Evolutionary conservation across 2,329 filamentous ascomycete genomes (phyloP).

Genomic region (Fusarium bactridioides): DNA sequence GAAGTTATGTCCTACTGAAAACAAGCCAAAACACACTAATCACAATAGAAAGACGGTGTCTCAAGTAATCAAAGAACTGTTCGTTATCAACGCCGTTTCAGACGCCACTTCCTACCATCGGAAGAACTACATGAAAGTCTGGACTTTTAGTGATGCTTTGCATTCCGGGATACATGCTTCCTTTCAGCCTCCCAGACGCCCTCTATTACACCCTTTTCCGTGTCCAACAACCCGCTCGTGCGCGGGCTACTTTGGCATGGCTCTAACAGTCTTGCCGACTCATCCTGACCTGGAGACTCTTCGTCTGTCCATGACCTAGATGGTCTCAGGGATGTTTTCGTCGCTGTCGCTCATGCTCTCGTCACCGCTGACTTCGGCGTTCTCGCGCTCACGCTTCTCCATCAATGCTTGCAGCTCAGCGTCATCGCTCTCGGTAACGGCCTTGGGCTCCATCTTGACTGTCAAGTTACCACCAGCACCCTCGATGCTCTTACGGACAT

Average conservation of each 20-base stretch:
- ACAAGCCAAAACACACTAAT: neutral
- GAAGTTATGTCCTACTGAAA: neutral
- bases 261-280: conserved; percentile 28
- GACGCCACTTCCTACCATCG: conserved; percentile 40
- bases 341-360: conserved; percentile 96
- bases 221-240: conserved; percentile 34
- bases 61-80: conserved; percentile 31
- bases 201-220: conserved; percentile 41
- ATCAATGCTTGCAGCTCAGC: conserved; percentile 96
- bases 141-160: conserved; percentile 43
- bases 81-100: conserved; percentile 42
- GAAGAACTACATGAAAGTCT: conserved; percentile 42
- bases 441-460: conserved; percentile 99
- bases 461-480: conserved; percentile 79
- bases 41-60: neutral
- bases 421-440: conserved; percentile 97
- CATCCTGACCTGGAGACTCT: conserved; percentile 22
- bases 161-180: conserved; percentile 28
- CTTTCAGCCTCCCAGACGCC: conserved; percentile 33
- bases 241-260: conserved; percentile 21
- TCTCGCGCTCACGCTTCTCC: conserved; percentile 99
- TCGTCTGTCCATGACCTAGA: conserved; percentile 43
- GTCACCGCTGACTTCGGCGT: conserved; percentile 96
- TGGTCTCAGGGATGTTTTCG: conserved; percentile 68
- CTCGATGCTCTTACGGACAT: conserved; percentile 83